These are phyloP conservation scores for Fusarium abutilonis DNA, from an alignment of 2,329 filamentous ascomycete genomes.

Conservation along the genomic window DNA sequence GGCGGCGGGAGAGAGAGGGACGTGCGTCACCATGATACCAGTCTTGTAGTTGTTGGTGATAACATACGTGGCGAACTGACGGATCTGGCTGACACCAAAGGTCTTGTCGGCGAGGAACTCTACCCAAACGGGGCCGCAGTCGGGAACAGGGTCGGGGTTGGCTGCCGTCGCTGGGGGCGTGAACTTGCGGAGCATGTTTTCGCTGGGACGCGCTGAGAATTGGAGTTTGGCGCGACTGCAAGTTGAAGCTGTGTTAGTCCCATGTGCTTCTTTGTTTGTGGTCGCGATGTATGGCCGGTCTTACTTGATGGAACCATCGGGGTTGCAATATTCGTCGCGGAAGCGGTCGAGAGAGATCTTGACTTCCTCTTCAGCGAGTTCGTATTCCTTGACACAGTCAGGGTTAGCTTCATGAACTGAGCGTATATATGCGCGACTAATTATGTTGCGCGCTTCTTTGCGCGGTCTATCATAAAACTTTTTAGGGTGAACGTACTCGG, in stretches of 20 bases:
- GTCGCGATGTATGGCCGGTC: slow-evolving; percentile 43
- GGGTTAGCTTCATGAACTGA: slow-evolving; percentile 20
- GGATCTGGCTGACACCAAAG: slow-evolving; percentile 92
- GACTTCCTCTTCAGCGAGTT: slow-evolving; percentile 88
- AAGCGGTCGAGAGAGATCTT: slow-evolving; percentile 88
- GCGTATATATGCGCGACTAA: slow-evolving; percentile 1
- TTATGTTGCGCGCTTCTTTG: slow-evolving; percentile 3
- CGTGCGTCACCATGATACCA: slow-evolving; percentile 88
- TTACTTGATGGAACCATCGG: slow-evolving; percentile 80
- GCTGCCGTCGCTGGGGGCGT: slow-evolving; percentile 74
- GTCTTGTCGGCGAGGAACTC: slow-evolving; percentile 85
- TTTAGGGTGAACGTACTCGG: slow-evolving; percentile 65
- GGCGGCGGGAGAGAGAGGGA: slow-evolving; percentile 83
- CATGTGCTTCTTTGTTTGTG: not conserved
- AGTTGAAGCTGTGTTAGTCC: slow-evolving; percentile 3
- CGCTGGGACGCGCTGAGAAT: slow-evolving; percentile 86
- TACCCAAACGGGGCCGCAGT: slow-evolving; percentile 90
- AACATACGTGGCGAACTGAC: slow-evolving; percentile 85
- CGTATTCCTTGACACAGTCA: slow-evolving; percentile 77
- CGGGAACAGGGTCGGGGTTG: slow-evolving; percentile 75
- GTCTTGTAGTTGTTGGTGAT: slow-evolving; percentile 83
- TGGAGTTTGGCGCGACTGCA: slow-evolving; percentile 82
- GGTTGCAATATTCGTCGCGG: slow-evolving; percentile 73
- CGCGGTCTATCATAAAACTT: slow-evolving; percentile 8
- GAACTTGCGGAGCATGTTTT: slow-evolving; percentile 85